Percentiles rank a stretch among this genome's conserved stretches.
Conservation (phyloP, 495 filamentous ascomycete genomes). For the Lasiosphaeriaceae sp. region DNA sequence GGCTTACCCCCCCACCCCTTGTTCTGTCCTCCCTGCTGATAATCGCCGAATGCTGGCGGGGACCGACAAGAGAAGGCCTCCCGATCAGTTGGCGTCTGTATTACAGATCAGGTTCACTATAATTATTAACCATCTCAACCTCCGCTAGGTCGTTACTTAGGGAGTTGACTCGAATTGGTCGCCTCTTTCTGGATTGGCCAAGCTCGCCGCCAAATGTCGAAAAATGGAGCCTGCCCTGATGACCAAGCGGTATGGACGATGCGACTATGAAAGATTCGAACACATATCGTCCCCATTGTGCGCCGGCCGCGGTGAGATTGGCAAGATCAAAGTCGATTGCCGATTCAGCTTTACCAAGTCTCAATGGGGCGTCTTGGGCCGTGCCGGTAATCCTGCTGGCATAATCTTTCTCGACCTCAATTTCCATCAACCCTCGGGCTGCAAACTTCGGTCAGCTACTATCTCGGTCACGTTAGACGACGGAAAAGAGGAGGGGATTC, state of each 20-base stretch:
- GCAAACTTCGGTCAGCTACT: conserved; percentile 27
- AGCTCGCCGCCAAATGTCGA: no score
- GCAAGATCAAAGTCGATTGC: conserved; percentile 27
- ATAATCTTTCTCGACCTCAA: conserved; percentile 32
- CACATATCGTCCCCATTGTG: conserved; percentile 14
- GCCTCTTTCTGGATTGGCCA: no score
- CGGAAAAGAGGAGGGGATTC: conserved; percentile 9
- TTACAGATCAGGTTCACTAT: no score
- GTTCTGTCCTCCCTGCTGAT: no score
- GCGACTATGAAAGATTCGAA: conserved; percentile 17
- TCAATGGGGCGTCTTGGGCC: conserved; percentile 29
- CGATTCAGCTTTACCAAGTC: conserved; percentile 31
- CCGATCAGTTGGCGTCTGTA: no score
- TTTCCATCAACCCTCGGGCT: conserved; percentile 25
- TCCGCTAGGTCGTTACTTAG: no score
- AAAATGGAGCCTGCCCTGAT: neutral
- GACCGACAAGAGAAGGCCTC: no score
- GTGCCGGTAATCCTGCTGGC: conserved; percentile 24
- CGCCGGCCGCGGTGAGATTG: conserved; percentile 12
- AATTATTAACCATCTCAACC: no score
- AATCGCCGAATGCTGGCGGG: no score
- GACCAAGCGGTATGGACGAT: conserved; percentile 4
- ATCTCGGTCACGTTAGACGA: conserved; percentile 25
- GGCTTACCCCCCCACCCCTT: no score
- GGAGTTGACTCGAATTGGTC: no score